Base-by-base conservation (phyloP, 2,329 filamentous ascomycete species). In the Dactylella cylindrospora region DNA sequence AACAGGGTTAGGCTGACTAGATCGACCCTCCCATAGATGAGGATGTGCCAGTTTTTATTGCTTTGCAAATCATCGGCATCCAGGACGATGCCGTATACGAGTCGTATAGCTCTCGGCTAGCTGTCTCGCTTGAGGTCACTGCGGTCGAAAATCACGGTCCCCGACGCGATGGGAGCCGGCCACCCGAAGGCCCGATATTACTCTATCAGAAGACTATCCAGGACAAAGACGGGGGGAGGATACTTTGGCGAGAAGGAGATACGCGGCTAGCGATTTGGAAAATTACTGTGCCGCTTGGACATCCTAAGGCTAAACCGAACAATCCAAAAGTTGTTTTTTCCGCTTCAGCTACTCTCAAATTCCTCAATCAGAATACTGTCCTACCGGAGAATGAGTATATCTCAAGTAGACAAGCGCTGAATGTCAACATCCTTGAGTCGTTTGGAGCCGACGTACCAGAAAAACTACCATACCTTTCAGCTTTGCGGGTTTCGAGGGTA, bases 381-480 rank as follows among this genome's bases (percentile, higher is more conserved):
- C 72, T 74, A 7, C 65, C 72, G 17, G 74, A 76, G 7, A 77
- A 80, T 55, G 83, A 85, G 46, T 89, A 88, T 69, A 77, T 91
- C 25, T 80, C 81, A 28, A 88, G 84, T 69, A 81, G 83, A 54
- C 73, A 84, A 20, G 83, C 87, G 0, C 79, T 84, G 5, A 84
- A 85, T 1, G 76, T 88, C 65, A 93, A 91, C 71, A 76, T 91
- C n/a, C 79, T 93, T 10, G 84, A 87, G 69, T 80, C 87, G 2
- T 86, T 91, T 62, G 78, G 79, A 46, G 77, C 76, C 64, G 86
- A 90, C 69, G 80, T 89, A 13, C 76, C 74, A 12, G 81, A 83
- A 28, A 74, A 82, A 20, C 78, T 78, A 66, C 85, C 87, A 39
- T 80, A 81, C 23, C 76, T 93, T 1, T 89, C 86, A 7, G 85